Evolutionary conservation across 345 rosid species (phyloP), one percentile per base, ranked within the genome.

Genomic region (Lepidium africanum): DNA sequence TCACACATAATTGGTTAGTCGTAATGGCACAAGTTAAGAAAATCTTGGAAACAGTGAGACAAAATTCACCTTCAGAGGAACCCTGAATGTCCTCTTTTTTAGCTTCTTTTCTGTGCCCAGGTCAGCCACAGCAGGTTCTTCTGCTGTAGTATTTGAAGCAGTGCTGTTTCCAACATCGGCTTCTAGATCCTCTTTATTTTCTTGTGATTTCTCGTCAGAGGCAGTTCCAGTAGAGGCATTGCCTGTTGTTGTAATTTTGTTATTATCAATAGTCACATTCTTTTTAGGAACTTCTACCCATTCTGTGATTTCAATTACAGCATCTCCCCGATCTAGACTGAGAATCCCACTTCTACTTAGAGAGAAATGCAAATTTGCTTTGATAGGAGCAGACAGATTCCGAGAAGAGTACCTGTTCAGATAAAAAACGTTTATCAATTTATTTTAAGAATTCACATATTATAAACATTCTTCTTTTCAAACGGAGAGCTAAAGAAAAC

Each of bases 251-350:
- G 81, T 74, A 21, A 90, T 81, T 59, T 85, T 59, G 81, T 86
- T 91, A 76, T 73, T 89, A 65, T 85, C 96, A 47, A 83, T 10
- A 3, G 88, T 85, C 57, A 81, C 69, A 54, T 83, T 91, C 82
- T 82, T 89, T 81, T 78, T 91, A 41, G 96, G 96, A 63, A 95
- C 94, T 64, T 95, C 97, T 59, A 91, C 93, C 99, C 99, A 95
- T 70, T 95, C 99, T 23, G 94, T 83, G 79, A 91, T 80, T 77
- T 95, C 97, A 79, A 95, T 65, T 46, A 86, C 90, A 74, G 96
- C 99, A 61, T 95, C 97, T 77, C 90, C 97, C 59, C 96, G 81
- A 77, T 95, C 96, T 73, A 95, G 79, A 61, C 85, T 84, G 61
- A 95, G 81, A 78, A 95, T 68, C 52, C 97, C 99, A 78, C 96